These are phyloP conservation scores for Epichloe baconii DNA, from an alignment of 2,329 filamentous ascomycete species.

Conservation along the genomic window DNA sequence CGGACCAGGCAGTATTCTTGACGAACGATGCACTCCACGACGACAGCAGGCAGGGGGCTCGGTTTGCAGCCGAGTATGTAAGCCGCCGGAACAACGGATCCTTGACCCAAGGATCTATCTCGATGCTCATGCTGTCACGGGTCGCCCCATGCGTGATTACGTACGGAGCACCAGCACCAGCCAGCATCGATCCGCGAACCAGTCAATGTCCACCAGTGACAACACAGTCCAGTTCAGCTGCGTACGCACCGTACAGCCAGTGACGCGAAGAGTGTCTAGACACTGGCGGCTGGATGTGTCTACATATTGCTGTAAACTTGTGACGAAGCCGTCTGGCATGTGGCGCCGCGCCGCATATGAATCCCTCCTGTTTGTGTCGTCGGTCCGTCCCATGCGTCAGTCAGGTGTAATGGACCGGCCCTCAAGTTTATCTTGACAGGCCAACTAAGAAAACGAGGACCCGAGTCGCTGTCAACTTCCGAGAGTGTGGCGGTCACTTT, in stretches of 20 bases:
- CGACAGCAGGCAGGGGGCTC: constrained; percentile 9
- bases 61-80: constrained; percentile 23
- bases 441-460: too few species aligned
- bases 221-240: neutral
- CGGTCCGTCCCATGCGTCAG: too few species aligned
- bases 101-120: constrained; percentile 14
- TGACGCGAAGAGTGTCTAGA: neutral
- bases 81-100: constrained; percentile 17
- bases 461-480: neutral
- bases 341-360: too few species aligned
- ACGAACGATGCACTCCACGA: constrained; percentile 2
- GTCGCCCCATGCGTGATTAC: too few species aligned
- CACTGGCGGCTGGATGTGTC: neutral
- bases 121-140: constrained; percentile 8
- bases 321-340: too few species aligned
- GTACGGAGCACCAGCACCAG: neutral
- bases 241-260: neutral
- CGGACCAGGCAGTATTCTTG: constrained; percentile 14
- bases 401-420: neutral
- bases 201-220: neutral
- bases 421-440: too few species aligned
- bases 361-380: too few species aligned
- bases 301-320: too few species aligned
- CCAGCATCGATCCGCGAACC: neutral
- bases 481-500: too few species aligned